phyloP scores from a whole-genome alignment of 2,329 filamentous ascomycete species.

The Neofusicoccum cordaticola region DNA sequence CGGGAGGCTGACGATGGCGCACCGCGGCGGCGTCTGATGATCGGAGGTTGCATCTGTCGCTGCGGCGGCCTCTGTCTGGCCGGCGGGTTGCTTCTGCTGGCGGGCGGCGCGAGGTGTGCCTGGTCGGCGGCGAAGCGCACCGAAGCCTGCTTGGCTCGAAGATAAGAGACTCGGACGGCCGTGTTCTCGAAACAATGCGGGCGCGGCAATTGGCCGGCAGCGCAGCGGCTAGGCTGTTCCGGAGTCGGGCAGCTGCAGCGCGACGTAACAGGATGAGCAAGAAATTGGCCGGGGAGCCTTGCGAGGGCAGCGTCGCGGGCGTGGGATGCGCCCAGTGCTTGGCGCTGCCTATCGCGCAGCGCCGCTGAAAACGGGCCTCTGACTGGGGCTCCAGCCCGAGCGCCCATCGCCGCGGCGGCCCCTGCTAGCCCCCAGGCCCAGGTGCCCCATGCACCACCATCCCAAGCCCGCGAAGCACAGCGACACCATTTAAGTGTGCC shows the following conservation, averaged over 20 bases:
- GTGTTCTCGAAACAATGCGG: not conserved
- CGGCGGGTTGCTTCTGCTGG: no score
- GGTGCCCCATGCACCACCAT: constrained; percentile 6
- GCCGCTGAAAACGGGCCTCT: constrained; percentile 1
- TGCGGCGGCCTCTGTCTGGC: no score
- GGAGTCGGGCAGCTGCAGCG: not conserved
- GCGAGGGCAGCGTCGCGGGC: not conserved
- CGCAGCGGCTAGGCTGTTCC: not conserved
- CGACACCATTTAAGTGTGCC: constrained; percentile 11
- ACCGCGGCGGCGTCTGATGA: not conserved
- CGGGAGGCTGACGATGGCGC: not conserved
- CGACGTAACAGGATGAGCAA: constrained; percentile 13
- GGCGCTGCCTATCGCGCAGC: constrained; percentile 4
- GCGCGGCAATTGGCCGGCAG: not conserved
- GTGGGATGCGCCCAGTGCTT: constrained; percentile 12
- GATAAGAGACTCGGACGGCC: not conserved
- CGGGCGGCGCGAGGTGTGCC: no score
- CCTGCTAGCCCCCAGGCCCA: not conserved
- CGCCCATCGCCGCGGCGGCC: not conserved
- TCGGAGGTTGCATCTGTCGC: not conserved
- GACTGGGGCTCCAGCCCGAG: constrained; percentile 8
- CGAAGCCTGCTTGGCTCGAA: constrained; percentile 1
- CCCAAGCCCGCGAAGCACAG: not conserved
- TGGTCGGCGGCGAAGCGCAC: not conserved
- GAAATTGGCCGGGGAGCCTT: constrained; percentile 1